Evolutionary conservation across 306 rosid species (phyloP), one percentile per base, ranked within the genome.

Genomic region (Malus domestica): DNA sequence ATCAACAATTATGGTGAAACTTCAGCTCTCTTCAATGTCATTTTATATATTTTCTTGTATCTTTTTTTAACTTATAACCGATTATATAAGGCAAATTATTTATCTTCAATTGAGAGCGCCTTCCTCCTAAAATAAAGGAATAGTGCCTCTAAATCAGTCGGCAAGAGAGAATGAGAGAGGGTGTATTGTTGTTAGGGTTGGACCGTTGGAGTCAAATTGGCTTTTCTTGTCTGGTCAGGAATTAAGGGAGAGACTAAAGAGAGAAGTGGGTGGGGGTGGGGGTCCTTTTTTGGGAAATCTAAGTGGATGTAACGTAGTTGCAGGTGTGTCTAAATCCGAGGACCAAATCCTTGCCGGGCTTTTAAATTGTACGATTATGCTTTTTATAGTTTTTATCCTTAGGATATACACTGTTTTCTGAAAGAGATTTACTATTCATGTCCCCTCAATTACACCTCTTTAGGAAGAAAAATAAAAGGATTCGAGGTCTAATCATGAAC

Each of bases 261-360:
- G 44, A 38, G 62, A n/a, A 10, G 62, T 59, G 77, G 72, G 45
- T 22, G 70, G 61, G 65, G 5, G 79, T 76, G 80, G 87, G 88
- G 94, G 87, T 69, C 89, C 82, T 71, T 71, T 83, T 71, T 68
- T 13, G 87, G 85, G 87, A 89, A 90, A 83, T 85, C 85, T 83
- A 90, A 89, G 88, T 78, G 86, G 85, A 85, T 83, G 81, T 75
- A 79, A 75, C 74, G 70, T 84, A 60, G 82, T 85, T 76, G 75
- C 83, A 67, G 76, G 82, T 77, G 79, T 79, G 87, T 76, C 87
- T 75, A 80, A 86, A 83, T 76, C 86, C 82, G 78, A 86, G 87
- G 73, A 88, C 86, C 75, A 81, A 83, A 84, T 78, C 78, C 77
- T 80, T 85, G 83, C 74, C 83, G 85, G 80, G 87, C 88, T 90